These are phyloP conservation scores for Nicotiana knightiana DNA, from an alignment of 257 asterid genomes.

Conservation along the genomic window DNA sequence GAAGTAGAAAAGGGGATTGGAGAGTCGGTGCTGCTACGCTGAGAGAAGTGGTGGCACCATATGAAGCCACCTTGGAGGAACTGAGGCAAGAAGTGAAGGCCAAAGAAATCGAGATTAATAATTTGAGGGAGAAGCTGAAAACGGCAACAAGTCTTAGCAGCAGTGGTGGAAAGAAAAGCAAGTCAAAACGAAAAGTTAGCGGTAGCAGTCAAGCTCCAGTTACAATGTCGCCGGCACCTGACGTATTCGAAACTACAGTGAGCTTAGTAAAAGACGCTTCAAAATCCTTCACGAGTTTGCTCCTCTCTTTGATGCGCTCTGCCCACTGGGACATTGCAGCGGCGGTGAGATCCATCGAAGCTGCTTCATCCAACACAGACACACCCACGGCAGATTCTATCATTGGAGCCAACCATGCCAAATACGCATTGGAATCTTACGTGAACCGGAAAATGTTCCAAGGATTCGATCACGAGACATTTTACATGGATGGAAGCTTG, in stretches of 20 bases:
- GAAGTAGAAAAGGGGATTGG: constrained; percentile 36
- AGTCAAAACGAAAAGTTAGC: constrained; percentile 67
- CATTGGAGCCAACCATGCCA: constrained; percentile 76
- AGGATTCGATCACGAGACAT: constrained; percentile 94
- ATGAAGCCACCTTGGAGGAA: constrained; percentile 82
- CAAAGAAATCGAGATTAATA: constrained; percentile 57
- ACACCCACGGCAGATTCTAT: constrained; percentile 35
- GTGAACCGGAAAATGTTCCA: constrained; percentile 80
- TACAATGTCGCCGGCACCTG: constrained; percentile 61
- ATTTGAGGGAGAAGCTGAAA: constrained; percentile 65
- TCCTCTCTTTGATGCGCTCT: constrained; percentile 87
- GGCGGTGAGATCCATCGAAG: constrained; percentile 89
- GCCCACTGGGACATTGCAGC: constrained; percentile 95
- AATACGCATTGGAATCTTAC: constrained; percentile 78
- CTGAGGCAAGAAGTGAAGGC: constrained; percentile 73
- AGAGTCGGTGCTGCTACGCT: constrained; percentile 66
- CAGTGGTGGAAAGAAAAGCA: constrained; percentile 46
- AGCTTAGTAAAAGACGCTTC: constrained; percentile 63
- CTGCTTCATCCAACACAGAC: constrained; percentile 47
- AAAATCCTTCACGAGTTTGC: constrained; percentile 67
- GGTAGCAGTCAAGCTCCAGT: constrained; percentile 73
- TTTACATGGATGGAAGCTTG: constrained; percentile 94
- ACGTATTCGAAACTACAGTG: constrained; percentile 67
- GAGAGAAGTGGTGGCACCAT: constrained; percentile 96
- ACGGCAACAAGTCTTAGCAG: constrained; percentile 50